Percentiles rank a stretch among this genome's conserved stretches.
phyloP scores from a whole-genome alignment of 352 stramenopile genomes.

The Pythium folliculosum region DNA sequence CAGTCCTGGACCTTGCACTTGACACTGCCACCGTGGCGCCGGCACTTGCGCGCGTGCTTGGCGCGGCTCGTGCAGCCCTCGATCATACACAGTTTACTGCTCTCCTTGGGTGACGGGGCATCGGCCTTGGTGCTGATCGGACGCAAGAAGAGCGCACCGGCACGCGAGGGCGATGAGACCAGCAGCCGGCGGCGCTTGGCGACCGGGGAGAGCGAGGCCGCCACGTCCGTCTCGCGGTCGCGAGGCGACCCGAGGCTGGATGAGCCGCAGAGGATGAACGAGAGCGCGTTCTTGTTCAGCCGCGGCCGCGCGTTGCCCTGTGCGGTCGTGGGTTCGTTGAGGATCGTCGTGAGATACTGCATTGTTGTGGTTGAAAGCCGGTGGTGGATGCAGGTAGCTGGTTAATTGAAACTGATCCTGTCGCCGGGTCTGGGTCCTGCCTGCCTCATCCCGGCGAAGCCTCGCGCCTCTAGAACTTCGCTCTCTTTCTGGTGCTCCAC shows the following conservation, averaged over 20 bases:
- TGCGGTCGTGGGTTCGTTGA: background rate
- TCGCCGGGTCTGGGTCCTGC: background rate
- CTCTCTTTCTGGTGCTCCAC: background rate
- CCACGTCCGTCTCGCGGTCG: background rate
- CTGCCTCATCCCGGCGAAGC: background rate
- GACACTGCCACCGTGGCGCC: slow-evolving; percentile 58
- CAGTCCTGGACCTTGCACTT: slow-evolving; percentile 60
- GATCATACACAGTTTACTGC: slow-evolving; percentile 57
- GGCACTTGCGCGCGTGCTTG: slow-evolving; percentile 56
- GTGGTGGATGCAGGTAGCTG: no score
- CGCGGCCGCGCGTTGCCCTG: no score
- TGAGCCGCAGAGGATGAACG: background rate
- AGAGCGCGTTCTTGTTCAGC: background rate
- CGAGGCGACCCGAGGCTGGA: background rate
- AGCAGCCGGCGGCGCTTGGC: background rate
- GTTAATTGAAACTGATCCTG: background rate
- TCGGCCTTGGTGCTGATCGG: background rate
- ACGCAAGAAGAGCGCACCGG: background rate
- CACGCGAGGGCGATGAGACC: background rate
- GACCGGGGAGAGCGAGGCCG: background rate
- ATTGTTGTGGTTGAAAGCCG: background rate
- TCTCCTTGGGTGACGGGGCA: slow-evolving; percentile 30
- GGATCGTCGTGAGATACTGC: background rate
- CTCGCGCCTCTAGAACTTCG: background rate
- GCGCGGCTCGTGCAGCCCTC: slow-evolving; percentile 55